Percentiles rank a stretch among this genome's conserved stretches.
Conservation (phyloP, 139 green algal genomes). For the Parachlorella kessleri region DNA sequence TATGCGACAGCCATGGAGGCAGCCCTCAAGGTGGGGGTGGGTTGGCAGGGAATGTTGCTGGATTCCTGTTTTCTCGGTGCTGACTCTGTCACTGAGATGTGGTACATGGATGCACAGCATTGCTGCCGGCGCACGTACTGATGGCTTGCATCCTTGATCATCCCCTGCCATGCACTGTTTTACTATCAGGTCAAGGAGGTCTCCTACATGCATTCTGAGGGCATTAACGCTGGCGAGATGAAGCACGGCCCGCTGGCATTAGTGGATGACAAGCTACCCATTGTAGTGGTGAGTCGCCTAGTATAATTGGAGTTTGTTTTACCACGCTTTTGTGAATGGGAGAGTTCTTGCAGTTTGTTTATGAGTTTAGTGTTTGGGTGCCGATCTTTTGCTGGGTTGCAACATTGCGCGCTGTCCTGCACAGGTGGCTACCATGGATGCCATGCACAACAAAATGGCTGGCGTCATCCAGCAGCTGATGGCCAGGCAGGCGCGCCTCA, state of each 20-base stretch:
- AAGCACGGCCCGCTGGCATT: slow-evolving; percentile 98
- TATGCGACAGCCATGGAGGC: slow-evolving; percentile 80
- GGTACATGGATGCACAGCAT: background rate
- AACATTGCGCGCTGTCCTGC: too few species aligned
- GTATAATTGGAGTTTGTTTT: too few species aligned
- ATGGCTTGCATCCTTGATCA: background rate
- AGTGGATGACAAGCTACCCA: slow-evolving; percentile 91
- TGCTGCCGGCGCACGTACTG: background rate
- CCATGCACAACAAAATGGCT: slow-evolving; percentile 88
- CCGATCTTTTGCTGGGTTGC: too few species aligned
- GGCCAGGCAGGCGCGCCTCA: slow-evolving; percentile 72
- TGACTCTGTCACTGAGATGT: background rate
- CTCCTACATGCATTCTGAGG: slow-evolving; percentile 94
- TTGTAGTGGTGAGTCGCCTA: slow-evolving; percentile 92
- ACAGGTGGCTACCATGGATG: slow-evolving; percentile 63
- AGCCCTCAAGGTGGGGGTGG: slow-evolving; percentile 50
- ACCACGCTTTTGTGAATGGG: too few species aligned
- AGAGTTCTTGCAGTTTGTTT: too few species aligned
- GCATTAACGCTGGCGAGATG: slow-evolving; percentile 98
- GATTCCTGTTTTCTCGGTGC: background rate
- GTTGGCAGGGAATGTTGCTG: background rate
- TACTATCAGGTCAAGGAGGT: slow-evolving; percentile 94
- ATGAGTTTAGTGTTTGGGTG: too few species aligned
- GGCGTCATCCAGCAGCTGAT: slow-evolving; percentile 93
- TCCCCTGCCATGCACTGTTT: too few species aligned